Evolutionary conservation across 345 rosid genomes (phyloP).

Genomic region (Limnanthes douglasii): DNA sequence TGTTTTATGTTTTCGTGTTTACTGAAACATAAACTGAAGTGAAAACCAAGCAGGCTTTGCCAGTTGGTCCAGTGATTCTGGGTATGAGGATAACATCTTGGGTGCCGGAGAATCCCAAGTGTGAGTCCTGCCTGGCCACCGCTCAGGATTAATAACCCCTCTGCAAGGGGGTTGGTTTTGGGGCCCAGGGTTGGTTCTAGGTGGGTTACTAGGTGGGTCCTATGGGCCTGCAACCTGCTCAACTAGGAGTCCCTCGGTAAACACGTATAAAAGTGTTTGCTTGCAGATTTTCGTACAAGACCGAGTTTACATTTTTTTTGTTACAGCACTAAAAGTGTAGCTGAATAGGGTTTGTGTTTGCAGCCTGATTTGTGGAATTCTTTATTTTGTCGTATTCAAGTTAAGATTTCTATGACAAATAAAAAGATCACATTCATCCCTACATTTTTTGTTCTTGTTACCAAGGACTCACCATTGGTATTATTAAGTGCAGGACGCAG

Average conservation of each 20-base stretch:
- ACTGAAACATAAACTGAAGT: background rate
- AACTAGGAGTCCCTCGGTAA: too few species aligned
- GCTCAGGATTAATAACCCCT: too few species aligned
- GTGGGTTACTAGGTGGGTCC: too few species aligned
- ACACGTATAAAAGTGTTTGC: too few species aligned
- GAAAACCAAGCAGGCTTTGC: background rate
- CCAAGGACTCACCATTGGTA: background rate
- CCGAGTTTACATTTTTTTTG: too few species aligned
- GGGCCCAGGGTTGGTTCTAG: too few species aligned
- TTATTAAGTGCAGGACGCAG: constrained; percentile 25
- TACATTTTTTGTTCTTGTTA: background rate
- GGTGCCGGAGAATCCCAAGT: background rate
- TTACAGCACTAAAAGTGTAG: too few species aligned
- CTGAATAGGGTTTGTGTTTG: background rate
- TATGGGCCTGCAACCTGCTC: too few species aligned
- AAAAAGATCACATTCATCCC: background rate
- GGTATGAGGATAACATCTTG: background rate
- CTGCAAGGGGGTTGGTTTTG: too few species aligned
- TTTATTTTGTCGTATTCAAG: background rate
- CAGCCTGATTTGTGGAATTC: background rate
- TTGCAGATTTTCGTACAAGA: too few species aligned
- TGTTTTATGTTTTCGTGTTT: background rate
- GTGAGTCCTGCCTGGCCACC: too few species aligned
- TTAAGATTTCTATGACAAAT: background rate
- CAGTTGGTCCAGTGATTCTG: background rate